These are phyloP conservation scores for Bacterosira constricta DNA, from an alignment of 108 stramenopile species.

Conservation along the genomic window DNA sequence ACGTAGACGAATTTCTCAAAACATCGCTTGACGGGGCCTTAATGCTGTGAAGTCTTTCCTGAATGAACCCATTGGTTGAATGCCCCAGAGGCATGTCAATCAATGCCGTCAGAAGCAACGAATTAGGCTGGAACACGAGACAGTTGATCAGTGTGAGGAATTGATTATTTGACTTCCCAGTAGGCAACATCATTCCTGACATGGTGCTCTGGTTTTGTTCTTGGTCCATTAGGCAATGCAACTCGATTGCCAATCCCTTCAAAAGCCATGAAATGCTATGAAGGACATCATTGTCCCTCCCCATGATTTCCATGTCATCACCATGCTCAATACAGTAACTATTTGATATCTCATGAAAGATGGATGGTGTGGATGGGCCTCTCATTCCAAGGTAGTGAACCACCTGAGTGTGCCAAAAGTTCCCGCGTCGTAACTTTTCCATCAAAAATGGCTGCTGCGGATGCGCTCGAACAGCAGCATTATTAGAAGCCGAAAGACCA, in stretches of 20 bases:
- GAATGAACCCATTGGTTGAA: conserved; percentile 33
- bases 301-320: conserved; percentile 34
- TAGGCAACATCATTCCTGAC: conserved; percentile 3
- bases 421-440: conserved; percentile 23
- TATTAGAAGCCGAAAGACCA: no score
- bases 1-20: conserved; percentile 30
- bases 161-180: conserved; percentile 20
- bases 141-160: conserved; percentile 36
- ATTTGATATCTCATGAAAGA: conserved; percentile 41
- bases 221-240: conserved; percentile 31
- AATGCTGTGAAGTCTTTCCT: conserved; percentile 32
- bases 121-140: conserved; percentile 40
- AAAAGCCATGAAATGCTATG: conserved; percentile 76
- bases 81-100: conserved; percentile 40
- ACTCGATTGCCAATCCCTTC: conserved; percentile 68
- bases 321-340: conserved; percentile 28
- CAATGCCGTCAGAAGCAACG: conserved; percentile 36
- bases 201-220: background rate
- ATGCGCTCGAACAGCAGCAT: conserved; percentile 8
- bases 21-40: conserved; percentile 48
- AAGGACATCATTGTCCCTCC: conserved; percentile 46
- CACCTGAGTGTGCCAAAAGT: conserved; percentile 45
- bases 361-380: conserved; percentile 30
- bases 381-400: conserved; percentile 31
- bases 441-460: conserved; percentile 13